Evolutionary conservation across 768 basidiomycete species (phyloP), one percentile per base, ranked within the genome.

Genomic region (Amanita pseudoporphyria): DNA sequence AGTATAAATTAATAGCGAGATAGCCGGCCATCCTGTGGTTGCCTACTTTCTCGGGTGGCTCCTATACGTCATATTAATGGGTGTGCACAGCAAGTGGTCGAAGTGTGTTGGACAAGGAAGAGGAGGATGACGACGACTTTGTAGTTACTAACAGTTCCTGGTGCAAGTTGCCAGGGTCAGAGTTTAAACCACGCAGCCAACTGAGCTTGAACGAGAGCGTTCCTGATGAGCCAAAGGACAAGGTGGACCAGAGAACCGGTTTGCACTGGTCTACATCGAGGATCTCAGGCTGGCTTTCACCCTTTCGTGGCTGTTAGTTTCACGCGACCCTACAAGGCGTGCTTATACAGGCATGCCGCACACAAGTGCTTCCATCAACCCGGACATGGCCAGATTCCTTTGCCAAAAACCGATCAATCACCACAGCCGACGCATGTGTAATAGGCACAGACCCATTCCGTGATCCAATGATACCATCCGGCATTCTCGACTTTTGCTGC

Each of bases 401-500:
- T 26, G 6, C 41, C 45, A 46, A 18, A n/a, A 36, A 18, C 35
- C 46, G 46, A 47, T 36, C 35, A 38, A 30, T 39, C 36, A 47
- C 12, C 36, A 3, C 2, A 2, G 21, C 40, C 40, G 21, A 28
- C 9, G 19, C 26, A 31, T 45, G 28, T 30, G 43, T 31, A 45
- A 45, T 42, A 42, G 40, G 40, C 26, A 42, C 40, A 24, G 3
- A 3, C 3, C 9, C 22, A 35, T 21, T 42, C 31, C 30, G 26
- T 19, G 49, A 50, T 50, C 49, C 42, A 39, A 50, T 50, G 32
- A 38, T 16, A n/a, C n/a, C 3, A 7, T 18, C 35, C 46, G 24
- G n/a, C 19, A n/a, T 26, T 31, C 37, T 57, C 58, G 56, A 41
- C 58, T 49, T 50, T 42, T 36, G 40, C 52, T 9, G 16, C 47